Evolutionary conservation across 306 rosid genomes (phyloP).

Genomic region (Lablab purpureus): DNA sequence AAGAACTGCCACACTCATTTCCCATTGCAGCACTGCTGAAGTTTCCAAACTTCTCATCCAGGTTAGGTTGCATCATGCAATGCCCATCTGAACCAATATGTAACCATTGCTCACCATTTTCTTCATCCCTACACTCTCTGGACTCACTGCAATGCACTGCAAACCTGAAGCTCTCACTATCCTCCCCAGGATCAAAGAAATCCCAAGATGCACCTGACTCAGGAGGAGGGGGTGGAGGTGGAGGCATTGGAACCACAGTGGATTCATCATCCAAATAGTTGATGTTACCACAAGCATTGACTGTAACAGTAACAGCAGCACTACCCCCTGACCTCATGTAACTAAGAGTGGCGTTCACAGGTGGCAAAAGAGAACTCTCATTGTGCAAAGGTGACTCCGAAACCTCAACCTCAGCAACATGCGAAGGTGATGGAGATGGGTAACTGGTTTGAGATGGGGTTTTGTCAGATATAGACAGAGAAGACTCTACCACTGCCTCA

Average conservation of each 20-base stretch:
- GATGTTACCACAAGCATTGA: constrained; percentile 51
- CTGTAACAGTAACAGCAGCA: constrained; percentile 66
- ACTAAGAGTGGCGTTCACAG: constrained; percentile 56
- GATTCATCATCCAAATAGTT: constrained; percentile 67
- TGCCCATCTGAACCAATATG: constrained; percentile 49
- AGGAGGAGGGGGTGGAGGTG: constrained; percentile 73
- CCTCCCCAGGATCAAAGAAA: constrained; percentile 81
- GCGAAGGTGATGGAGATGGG: constrained; percentile 86
- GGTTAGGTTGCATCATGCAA: constrained; percentile 15
- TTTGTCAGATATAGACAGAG: constrained; percentile 81
- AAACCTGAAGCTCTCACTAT: constrained; percentile 77
- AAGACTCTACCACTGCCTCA: constrained; percentile 78
- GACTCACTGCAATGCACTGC: constrained; percentile 56
- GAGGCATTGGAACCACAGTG: constrained; percentile 58
- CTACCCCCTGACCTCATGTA: constrained; percentile 72
- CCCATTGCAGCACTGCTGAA: constrained; percentile 29
- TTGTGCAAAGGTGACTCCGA: constrained; percentile 73
- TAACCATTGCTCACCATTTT: constrained; percentile 40
- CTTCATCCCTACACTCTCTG: constrained; percentile 41
- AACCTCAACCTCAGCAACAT: constrained; percentile 63
- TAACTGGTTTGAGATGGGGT: constrained; percentile 90
- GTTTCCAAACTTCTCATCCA: constrained; percentile 47
- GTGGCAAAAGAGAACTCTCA: constrained; percentile 63
- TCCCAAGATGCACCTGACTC: constrained; percentile 85
- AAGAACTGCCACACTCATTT: constrained; percentile 30